phyloP scores from a whole-genome alignment of 2,329 filamentous ascomycete species.

The Mollisiaceae sp. region DNA sequence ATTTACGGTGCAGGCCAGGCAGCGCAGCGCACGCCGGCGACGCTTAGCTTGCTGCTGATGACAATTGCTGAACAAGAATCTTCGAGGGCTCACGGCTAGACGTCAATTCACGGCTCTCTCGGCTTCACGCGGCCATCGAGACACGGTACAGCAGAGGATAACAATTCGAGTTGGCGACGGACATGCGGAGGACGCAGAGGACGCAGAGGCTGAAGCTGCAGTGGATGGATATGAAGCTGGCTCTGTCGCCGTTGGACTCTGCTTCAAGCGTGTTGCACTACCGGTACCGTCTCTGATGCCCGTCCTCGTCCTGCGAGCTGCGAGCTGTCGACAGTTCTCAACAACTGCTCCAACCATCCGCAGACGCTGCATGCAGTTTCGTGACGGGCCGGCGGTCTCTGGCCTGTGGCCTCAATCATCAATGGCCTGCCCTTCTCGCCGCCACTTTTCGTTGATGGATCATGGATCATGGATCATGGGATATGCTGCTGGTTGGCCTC shows the following conservation, averaged over 20 bases:
- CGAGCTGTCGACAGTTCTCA: no score
- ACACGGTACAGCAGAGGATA: neutral
- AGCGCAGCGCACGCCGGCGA: no score
- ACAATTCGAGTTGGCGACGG: neutral
- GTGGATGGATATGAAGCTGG: neutral
- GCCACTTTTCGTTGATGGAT: constrained; percentile 5
- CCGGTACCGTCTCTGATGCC: neutral
- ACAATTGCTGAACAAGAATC: neutral
- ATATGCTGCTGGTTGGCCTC: constrained; percentile 4
- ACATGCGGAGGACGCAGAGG: neutral
- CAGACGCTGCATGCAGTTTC: neutral
- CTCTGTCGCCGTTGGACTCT: neutral
- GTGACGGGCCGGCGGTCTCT: neutral
- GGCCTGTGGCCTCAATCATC: no score
- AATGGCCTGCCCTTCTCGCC: neutral
- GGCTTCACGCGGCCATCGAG: constrained; percentile 3
- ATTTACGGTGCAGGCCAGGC: constrained; percentile 5
- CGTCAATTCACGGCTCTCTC: neutral
- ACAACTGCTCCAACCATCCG: neutral
- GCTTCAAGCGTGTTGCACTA: neutral
- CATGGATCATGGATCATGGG: neutral
- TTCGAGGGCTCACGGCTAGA: neutral
- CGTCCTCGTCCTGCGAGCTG: no score
- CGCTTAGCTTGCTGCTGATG: no score
- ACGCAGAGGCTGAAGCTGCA: neutral